A percentile compares a stretch with the other conserved stretches of the same genome.
phyloP scores from a whole-genome alignment of 2,329 filamentous ascomycete genomes.

The Volutella citrinella region DNA sequence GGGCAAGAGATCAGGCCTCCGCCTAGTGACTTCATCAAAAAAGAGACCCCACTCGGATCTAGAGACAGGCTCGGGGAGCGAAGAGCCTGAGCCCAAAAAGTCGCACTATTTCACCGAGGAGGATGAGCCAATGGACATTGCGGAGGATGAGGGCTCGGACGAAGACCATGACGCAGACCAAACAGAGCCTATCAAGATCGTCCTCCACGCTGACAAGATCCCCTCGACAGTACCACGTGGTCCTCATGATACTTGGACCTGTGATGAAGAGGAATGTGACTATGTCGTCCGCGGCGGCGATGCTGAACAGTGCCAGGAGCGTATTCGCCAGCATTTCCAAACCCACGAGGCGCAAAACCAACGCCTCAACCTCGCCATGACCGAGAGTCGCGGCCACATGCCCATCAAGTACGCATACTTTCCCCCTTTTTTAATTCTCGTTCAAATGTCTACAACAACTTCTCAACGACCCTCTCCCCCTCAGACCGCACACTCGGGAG shows the following conservation, averaged over 20 bases:
- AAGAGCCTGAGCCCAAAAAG: conserved; percentile 32
- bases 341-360: conserved; percentile 56
- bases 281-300: conserved; percentile 64
- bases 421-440: conserved; percentile 31
- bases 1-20: conserved; percentile 44
- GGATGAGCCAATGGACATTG: conserved; percentile 32
- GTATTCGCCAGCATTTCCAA: conserved; percentile 59
- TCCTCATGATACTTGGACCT: conserved; percentile 64
- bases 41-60: conserved; percentile 42
- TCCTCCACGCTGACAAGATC: conserved; percentile 48
- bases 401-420: conserved; percentile 53
- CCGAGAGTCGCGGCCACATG: conserved; percentile 54
- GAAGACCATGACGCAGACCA: background rate
- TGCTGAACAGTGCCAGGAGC: conserved; percentile 48
- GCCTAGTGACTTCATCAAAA: conserved; percentile 38
- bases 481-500: no score
- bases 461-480: conserved; percentile 8
- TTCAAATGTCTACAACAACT: conserved; percentile 20
- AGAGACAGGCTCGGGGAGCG: conserved; percentile 37
- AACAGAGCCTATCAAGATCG: conserved; percentile 36
- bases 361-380: conserved; percentile 50
- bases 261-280: conserved; percentile 60
- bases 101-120: conserved; percentile 30
- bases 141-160: conserved; percentile 2
- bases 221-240: conserved; percentile 50